These are phyloP conservation scores for Clitopilus hobsonii DNA, from an alignment of 768 basidiomycete genomes.

Conservation along the genomic window DNA sequence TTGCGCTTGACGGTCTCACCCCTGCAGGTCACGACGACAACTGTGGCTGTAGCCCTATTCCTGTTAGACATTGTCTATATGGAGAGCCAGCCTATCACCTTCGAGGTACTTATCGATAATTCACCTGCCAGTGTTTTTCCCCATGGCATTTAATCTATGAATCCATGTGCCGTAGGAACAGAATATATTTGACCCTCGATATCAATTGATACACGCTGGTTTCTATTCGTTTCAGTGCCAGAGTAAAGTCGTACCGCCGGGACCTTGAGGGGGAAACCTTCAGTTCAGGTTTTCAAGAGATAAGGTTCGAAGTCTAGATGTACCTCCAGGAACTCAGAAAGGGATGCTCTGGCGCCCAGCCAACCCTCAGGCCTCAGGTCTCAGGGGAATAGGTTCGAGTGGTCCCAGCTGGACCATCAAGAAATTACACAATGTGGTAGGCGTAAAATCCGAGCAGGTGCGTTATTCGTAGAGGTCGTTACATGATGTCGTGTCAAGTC, in stretches of 20 bases:
- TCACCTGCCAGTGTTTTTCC: not conserved
- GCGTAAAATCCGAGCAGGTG: no score
- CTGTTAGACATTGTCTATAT: not conserved
- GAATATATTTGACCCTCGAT: not conserved
- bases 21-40: not conserved
- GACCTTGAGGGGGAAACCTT: not conserved
- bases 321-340: not conserved
- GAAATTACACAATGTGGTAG: no score
- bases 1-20: not conserved
- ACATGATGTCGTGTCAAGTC: constrained; percentile 4
- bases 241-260: not conserved
- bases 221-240: not conserved
- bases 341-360: no score
- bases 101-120: not conserved
- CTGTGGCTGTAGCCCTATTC: not conserved
- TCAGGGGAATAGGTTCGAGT: no score
- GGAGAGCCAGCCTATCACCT: not conserved
- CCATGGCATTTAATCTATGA: not conserved
- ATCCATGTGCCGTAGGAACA: not conserved
- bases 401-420: not conserved
- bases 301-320: not conserved
- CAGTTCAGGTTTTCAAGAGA: not conserved
- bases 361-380: no score
- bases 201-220: not conserved
- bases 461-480: constrained; percentile 1